Conservation (phyloP, 2,329 filamentous ascomycete genomes). For the Gnomoniopsis smithogilvyi region DNA sequence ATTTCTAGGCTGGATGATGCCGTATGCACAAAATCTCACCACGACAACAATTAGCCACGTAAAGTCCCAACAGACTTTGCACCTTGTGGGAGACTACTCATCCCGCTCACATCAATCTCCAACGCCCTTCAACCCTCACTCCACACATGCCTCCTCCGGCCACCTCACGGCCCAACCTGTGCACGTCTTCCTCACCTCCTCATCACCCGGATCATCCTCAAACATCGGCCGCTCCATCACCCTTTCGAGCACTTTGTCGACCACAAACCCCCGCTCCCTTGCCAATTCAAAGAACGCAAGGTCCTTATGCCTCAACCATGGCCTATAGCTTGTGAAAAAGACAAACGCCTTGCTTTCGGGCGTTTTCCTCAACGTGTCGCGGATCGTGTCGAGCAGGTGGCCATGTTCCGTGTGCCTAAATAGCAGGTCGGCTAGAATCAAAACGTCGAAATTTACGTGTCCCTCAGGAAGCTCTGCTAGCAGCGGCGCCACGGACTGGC, state of each 20-base stretch:
- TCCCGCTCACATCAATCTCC: background rate
- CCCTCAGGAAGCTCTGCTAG: conserved; percentile 47
- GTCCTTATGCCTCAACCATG: conserved; percentile 84
- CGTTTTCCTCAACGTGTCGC: conserved; percentile 58
- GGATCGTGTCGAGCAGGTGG: conserved; percentile 71
- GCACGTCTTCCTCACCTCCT: conserved; percentile 76
- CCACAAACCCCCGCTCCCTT: conserved; percentile 65
- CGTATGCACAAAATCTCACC: no score
- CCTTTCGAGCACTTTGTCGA: conserved; percentile 78
- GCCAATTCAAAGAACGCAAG: conserved; percentile 82
- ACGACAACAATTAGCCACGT: no score
- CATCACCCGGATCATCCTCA: conserved; percentile 81
- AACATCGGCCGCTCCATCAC: conserved; percentile 86
- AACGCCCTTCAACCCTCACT: background rate
- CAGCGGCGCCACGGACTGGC: conserved; percentile 58
- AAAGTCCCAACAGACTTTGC: no score
- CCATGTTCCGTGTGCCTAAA: conserved; percentile 88
- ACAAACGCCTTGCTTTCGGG: conserved; percentile 67
- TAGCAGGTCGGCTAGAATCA: conserved; percentile 84
- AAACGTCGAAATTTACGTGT: conserved; percentile 63
- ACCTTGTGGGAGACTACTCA: background rate
- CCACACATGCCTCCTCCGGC: conserved; percentile 38
- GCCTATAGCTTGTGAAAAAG: conserved; percentile 92
- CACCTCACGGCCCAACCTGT: conserved; percentile 74
- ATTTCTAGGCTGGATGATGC: no score